A percentile compares a stretch with the other conserved stretches of the same genome.
Evolutionary conservation across 1,284 basidiomycete genomes (phyloP).

Genomic region (Sporisorium exsertum): DNA sequence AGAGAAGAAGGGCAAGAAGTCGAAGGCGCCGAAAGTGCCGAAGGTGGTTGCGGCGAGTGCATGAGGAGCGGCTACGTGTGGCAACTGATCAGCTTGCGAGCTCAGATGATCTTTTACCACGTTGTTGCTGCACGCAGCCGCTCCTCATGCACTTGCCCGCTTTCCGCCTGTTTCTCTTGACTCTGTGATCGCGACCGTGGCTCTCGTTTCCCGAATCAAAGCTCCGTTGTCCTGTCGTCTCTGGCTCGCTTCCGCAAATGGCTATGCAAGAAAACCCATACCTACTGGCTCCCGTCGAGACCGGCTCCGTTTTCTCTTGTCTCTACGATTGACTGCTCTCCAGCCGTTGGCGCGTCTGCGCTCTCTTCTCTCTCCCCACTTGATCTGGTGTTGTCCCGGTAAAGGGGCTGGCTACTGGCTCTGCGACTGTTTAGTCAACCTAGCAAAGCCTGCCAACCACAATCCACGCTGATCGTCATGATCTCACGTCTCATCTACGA

Average conservation of each 20-base stretch:
- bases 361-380: constrained; percentile 16
- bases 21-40: constrained; percentile 38
- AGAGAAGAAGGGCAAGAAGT: constrained; percentile 56
- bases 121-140: constrained; percentile 54
- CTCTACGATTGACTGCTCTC: constrained; percentile 38
- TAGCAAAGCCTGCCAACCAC: constrained; percentile 1
- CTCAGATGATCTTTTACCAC: constrained; percentile 9
- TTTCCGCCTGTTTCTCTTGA: constrained; percentile 15
- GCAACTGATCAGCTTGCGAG: constrained; percentile 31
- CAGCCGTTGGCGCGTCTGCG: constrained; percentile 49
- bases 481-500: constrained; percentile 4
- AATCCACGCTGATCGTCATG: constrained; percentile 13
- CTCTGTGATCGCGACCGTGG: constrained; percentile 5
- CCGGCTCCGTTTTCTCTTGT: constrained; percentile 46
- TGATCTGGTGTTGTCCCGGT: constrained; percentile 27
- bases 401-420: constrained; percentile 37
- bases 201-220: constrained; percentile 16
- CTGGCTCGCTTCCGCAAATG: constrained; percentile 25
- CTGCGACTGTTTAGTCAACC: constrained; percentile 26
- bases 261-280: constrained; percentile 48
- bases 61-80: constrained; percentile 54
- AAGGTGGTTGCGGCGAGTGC: constrained; percentile 51
- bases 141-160: constrained; percentile 44
- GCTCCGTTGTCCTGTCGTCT: constrained; percentile 24
- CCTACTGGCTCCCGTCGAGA: constrained; percentile 49